Evolutionary conservation across 1,284 basidiomycete species (phyloP), one percentile per base, ranked within the genome.

Genomic region (Ustanciosporium gigantosporum): DNA sequence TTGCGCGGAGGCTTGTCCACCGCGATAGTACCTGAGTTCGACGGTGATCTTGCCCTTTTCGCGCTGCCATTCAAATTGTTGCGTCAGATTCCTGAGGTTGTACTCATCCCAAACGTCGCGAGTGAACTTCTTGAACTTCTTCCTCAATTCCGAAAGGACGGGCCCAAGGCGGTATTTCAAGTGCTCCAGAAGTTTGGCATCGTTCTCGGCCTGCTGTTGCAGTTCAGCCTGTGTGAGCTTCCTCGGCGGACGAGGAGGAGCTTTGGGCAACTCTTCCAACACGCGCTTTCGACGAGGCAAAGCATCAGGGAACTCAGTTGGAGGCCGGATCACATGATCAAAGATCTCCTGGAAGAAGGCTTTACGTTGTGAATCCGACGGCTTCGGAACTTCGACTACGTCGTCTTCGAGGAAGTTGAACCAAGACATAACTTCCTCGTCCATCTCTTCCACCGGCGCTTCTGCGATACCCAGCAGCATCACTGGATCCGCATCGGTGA

Each of bases 81-180:
- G 68, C 47, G 77, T 78, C 25, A 79, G 73, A 27, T 68, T 60
- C n/a, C 66, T 55, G 52, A 79, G 67, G 40, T 79, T 78, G 57
- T 77, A 75, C 64, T 79, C 76, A 41, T 69, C 66, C 73, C 83
- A 85, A 34, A 90, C 88, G 32, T 84, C 82, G 76, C 91, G 89
- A 0, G 86, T 89, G 73, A 95, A 94, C 64, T 89, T 84, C 81
- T 91, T 91, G 80, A 89, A 94, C 80, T 94, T 93, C 76, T 91
- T 86, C 80, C 91, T 91, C 65, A 99, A 81, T 77, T 97, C 92
- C 2, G 84, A 84, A 31, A 97, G 80, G 39, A 97, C 88, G 0
- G 90, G 89, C 0, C 90, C 88, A 5, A 98, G 83, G 9, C 90
- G 84, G 75, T 87, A 90, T 76, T 90, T 90, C 70, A 99, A 82